Evolutionary conservation across 345 rosid genomes (phyloP), one percentile per base, ranked within the genome.

Genomic region (Microthlaspi erraticum): DNA sequence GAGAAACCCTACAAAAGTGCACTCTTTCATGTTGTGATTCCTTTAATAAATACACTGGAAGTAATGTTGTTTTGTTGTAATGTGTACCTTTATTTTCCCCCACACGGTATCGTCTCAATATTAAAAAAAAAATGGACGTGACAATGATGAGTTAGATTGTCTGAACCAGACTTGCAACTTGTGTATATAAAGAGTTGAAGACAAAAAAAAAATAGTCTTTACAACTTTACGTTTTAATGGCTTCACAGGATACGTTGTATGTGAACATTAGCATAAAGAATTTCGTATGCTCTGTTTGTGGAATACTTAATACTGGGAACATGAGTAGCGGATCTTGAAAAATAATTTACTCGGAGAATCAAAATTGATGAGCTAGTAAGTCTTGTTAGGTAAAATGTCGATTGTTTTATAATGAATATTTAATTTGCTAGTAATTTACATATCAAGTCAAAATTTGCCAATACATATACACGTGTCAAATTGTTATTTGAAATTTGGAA

Each of bases 41-140:
- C n/a, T 48, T 46, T 49, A 57, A 48, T 16, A 66, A 31, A 41
- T 53, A 50, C 38, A 73, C 19, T 48, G 33, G 12, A 34, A 60
- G 32, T 19, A 64, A 17, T 31, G 45, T 29, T 56, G 44, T 57
- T 49, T 52, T 51, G 68, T 67, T 26, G 29, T 26, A 26, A 60
- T 29, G 51, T 51, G 69, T 74, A 59, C 61, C 42, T 50, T 34
- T 73, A 66, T 59, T 20, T 66, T 49, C 68, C 63, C 62, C 73
- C 68, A 74, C 73, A 67, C 54, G 73, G 55, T 51, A 51, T 66
- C 56, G 78, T 74, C 63, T 59, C 49, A 31, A 36, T 66, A 51
- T 33, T 65, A 2, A 13, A 18, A 45, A 62, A 44, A 53, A 33
- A 44, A 33, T 43, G 64, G 67, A 59, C 60, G 46, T 66, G 67